Conservation (phyloP, 1,284 basidiomycete genomes). For the Bjerkandera adusta region DNA sequence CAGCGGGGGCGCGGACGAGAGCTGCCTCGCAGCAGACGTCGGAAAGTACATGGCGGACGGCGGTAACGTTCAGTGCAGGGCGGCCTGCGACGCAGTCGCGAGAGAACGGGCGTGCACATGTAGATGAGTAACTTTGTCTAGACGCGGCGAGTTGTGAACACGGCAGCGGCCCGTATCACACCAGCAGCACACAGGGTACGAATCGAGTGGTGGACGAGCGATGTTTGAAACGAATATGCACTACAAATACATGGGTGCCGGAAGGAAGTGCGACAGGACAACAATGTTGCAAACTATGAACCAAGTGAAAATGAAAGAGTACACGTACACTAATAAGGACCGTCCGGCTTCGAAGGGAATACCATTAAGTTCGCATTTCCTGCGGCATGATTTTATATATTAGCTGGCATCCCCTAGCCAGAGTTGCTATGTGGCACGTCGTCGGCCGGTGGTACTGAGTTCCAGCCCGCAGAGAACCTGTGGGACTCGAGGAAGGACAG, state of each 20-base stretch:
- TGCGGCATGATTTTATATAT: too few relatives aligned
- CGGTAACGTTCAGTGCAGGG: neutral
- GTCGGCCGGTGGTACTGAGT: constrained; percentile 4
- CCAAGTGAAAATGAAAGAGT: constrained; percentile 4
- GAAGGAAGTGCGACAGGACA: constrained; percentile 3
- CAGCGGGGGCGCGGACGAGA: constrained; percentile 64
- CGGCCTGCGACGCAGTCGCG: too few relatives aligned
- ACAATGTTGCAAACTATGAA: constrained; percentile 1
- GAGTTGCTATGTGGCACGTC: too few relatives aligned
- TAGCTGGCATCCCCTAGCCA: too few relatives aligned
- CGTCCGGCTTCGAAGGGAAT: too few relatives aligned
- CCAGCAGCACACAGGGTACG: neutral
- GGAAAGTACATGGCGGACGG: constrained; percentile 76
- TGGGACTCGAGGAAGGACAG: constrained; percentile 32
- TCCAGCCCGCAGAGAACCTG: constrained; percentile 17
- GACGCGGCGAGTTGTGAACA: too few relatives aligned
- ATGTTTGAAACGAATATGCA: constrained; percentile 3
- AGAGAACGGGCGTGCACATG: constrained; percentile 1
- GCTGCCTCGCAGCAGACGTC: constrained; percentile 69
- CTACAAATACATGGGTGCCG: constrained; percentile 20
- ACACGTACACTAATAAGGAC: constrained; percentile 6
- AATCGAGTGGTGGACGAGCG: constrained; percentile 7
- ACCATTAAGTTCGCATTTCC: neutral
- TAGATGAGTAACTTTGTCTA: too few relatives aligned
- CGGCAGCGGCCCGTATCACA: too few relatives aligned